Percentiles rank a stretch among this genome's conserved stretches.
Evolutionary conservation across 352 stramenopile species (phyloP).

Genomic region (Phytophthora niederhauseri): DNA sequence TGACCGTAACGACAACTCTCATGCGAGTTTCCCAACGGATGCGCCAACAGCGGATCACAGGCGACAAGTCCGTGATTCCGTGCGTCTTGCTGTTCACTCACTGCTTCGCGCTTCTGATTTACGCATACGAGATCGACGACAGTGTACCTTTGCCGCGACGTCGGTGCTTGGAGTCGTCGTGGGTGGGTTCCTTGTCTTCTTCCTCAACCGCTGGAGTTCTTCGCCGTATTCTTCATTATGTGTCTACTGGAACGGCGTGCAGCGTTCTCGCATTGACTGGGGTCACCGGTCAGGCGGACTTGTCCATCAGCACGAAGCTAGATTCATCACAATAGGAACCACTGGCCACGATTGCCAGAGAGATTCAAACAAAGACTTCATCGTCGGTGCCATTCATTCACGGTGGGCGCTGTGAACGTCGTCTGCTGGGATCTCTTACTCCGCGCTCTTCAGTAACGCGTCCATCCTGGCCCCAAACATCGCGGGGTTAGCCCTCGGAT

Average conservation of each 20-base stretch:
- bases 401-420: constrained; percentile 25
- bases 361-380: constrained; percentile 23
- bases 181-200: constrained; percentile 32
- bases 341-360: constrained; percentile 46
- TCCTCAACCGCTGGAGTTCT: constrained; percentile 35
- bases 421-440: constrained; percentile 29
- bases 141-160: constrained; percentile 36
- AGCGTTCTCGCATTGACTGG: constrained; percentile 39
- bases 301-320: constrained; percentile 41
- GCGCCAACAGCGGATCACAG: constrained; percentile 36
- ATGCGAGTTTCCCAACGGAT: constrained; percentile 22
- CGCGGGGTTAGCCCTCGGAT: constrained; percentile 27
- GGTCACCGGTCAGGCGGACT: constrained; percentile 30
- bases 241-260: constrained; percentile 40
- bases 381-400: constrained; percentile 28
- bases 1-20: not conserved
- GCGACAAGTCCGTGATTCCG: constrained; percentile 43
- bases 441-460: constrained; percentile 15
- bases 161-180: constrained; percentile 34
- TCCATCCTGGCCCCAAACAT: constrained; percentile 43
- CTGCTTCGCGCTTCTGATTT: constrained; percentile 39
- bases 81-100: constrained; percentile 40
- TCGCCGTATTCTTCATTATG: constrained; percentile 18
- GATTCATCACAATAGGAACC: constrained; percentile 60
- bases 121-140: constrained; percentile 32